phyloP scores from a whole-genome alignment of 331 rosid genomes.

The Stylosanthes scabra region DNA sequence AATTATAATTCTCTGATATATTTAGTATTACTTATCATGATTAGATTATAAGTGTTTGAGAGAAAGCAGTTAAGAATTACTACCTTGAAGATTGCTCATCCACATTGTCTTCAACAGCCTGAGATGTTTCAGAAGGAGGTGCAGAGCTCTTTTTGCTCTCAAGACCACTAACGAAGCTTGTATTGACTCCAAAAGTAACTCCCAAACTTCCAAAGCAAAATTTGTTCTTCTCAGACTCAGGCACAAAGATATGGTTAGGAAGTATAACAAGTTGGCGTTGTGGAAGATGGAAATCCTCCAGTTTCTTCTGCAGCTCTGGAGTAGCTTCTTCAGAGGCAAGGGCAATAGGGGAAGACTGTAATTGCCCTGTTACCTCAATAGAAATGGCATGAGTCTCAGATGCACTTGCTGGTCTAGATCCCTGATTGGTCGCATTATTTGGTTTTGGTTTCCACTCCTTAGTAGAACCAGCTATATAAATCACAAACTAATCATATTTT shows the following conservation, averaged over 20 bases:
- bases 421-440: slow-evolving; percentile 56
- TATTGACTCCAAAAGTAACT: slow-evolving; percentile 61
- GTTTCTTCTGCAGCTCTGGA: slow-evolving; percentile 71
- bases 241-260: slow-evolving; percentile 90
- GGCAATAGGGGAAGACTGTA: slow-evolving; percentile 56
- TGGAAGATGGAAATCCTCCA: slow-evolving; percentile 72
- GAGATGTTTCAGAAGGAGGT: slow-evolving; percentile 71
- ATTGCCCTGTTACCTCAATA: slow-evolving; percentile 48
- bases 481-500: slow-evolving; percentile 43
- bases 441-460: slow-evolving; percentile 99
- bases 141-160: slow-evolving; percentile 77
- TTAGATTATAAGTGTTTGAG: slow-evolving; percentile 7
- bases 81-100: slow-evolving; percentile 81
- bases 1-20: slow-evolving; percentile 19
- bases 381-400: slow-evolving; percentile 56
- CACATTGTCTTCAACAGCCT: slow-evolving; percentile 67
- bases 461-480: slow-evolving; percentile 79
- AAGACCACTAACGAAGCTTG: slow-evolving; percentile 52
- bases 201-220: slow-evolving; percentile 98
- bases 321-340: slow-evolving; percentile 72
- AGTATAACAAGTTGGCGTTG: slow-evolving; percentile 90
- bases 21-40: slow-evolving; percentile 10
- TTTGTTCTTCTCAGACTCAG: slow-evolving; percentile 93
- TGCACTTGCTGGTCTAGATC: slow-evolving; percentile 59
- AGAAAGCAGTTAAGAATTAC: slow-evolving; percentile 37